These are phyloP conservation scores for Tricholoma furcatifolium DNA, from an alignment of 768 basidiomycete genomes.

Conservation along the genomic window DNA sequence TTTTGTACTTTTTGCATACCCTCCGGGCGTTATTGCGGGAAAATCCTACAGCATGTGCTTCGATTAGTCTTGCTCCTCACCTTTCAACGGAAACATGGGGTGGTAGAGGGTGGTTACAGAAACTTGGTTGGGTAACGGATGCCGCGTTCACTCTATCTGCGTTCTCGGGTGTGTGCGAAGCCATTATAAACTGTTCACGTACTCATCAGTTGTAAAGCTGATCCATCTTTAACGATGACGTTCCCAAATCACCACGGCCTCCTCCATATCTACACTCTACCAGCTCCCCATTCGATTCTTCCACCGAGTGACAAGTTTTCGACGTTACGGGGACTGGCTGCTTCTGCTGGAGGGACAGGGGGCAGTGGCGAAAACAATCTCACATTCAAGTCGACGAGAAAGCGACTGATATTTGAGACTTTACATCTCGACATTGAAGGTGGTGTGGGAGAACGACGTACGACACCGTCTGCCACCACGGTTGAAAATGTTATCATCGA, in stretches of 20 bases:
- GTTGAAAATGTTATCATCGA: conserved; percentile 12
- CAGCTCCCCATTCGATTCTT: conserved; percentile 69
- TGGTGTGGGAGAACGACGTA: conserved; percentile 76
- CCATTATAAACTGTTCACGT: not conserved
- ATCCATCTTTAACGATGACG: conserved; percentile 68
- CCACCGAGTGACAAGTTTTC: conserved; percentile 84
- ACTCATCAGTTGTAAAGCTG: conserved; percentile 42
- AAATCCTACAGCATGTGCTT: conserved; percentile 61
- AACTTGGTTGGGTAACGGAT: conserved; percentile 79
- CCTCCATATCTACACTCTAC: conserved; percentile 73
- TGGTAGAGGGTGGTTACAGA: conserved; percentile 71
- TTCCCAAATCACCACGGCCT: conserved; percentile 90
- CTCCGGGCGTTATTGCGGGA: conserved; percentile 61
- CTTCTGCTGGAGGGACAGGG: conserved; percentile 45
- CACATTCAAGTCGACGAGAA: conserved; percentile 90
- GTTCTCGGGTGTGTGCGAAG: conserved; percentile 60
- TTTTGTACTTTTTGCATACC: conserved; percentile 70
- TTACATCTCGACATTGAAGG: conserved; percentile 86
- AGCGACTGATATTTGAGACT: conserved; percentile 86
- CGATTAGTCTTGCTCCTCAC: conserved; percentile 65
- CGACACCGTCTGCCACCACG: conserved; percentile 40
- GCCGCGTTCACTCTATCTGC: conserved; percentile 70
- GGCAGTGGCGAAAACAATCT: conserved; percentile 95
- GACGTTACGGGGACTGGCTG: conserved; percentile 74
- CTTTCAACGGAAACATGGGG: conserved; percentile 58